These are phyloP conservation scores for Aspergillus saccharolyticus DNA, from an alignment of 495 filamentous ascomycete genomes.

Conservation along the genomic window DNA sequence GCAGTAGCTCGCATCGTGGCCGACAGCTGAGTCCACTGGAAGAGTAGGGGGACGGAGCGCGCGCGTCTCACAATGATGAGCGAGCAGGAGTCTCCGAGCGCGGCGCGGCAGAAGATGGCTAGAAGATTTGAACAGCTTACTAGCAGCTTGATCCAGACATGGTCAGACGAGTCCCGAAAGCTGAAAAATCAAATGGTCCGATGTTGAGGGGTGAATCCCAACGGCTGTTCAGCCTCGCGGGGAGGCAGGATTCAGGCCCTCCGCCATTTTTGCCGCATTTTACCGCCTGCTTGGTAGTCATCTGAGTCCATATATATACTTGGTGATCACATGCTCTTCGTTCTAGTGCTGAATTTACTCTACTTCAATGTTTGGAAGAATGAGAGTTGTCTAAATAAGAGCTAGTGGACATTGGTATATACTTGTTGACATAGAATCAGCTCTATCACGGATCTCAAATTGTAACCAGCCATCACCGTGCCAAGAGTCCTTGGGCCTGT, in stretches of 20 bases:
- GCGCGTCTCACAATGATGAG: conserved; percentile 9
- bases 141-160: conserved; percentile 7
- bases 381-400: too few species aligned
- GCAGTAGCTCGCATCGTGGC: conserved; percentile 32
- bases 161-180: not conserved
- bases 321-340: too few species aligned
- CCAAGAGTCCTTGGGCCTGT: conserved; percentile 15
- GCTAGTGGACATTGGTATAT: too few species aligned
- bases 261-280: conserved; percentile 9
- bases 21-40: conserved; percentile 10
- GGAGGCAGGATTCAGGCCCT: not conserved
- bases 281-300: conserved; percentile 13
- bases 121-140: not conserved
- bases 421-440: not conserved
- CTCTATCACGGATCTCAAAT: not conserved
- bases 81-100: not conserved
- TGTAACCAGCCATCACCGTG: not conserved
- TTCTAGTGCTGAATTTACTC: too few species aligned
- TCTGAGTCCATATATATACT: too few species aligned
- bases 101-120: not conserved
- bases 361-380: too few species aligned
- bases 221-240: not conserved
- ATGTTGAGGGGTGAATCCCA: not conserved
- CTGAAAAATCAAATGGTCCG: not conserved
- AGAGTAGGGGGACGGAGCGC: conserved; percentile 6